phyloP scores from a whole-genome alignment of 305 asterid genomes.

The Solanum hybrid region DNA sequence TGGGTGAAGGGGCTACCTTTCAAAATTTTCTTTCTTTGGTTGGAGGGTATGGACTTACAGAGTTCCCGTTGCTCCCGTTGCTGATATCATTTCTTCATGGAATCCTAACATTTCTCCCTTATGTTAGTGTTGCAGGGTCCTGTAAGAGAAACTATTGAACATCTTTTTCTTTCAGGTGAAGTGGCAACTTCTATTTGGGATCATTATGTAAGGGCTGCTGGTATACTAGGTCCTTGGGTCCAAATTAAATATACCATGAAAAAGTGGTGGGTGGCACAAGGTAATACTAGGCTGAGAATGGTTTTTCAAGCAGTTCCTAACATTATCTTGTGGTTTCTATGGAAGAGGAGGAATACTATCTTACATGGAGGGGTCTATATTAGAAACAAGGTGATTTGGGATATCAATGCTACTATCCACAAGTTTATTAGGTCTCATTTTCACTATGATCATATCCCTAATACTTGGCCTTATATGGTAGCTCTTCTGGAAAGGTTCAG shows the following conservation, averaged over 20 bases:
- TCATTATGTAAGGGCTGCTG: not conserved
- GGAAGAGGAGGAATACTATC: not conserved
- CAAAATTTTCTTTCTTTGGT: not conserved
- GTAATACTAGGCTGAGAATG: no score
- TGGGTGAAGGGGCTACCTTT: not conserved
- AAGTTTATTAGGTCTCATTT: not conserved
- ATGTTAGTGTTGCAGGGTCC: no score
- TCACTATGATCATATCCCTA: not conserved
- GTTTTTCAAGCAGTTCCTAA: not conserved
- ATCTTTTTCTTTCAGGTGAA: not conserved
- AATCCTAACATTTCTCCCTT: not conserved
- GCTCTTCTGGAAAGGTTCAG: not conserved
- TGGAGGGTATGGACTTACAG: not conserved
- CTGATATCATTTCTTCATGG: not conserved
- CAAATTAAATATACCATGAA: not conserved
- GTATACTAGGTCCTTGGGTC: not conserved
- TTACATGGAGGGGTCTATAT: not conserved
- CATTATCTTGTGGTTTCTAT: not conserved
- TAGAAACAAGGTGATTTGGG: not conserved
- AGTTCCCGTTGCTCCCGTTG: not conserved
- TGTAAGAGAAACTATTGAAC: not conserved
- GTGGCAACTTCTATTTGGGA: not conserved
- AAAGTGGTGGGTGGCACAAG: not conserved
- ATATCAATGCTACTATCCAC: not conserved
- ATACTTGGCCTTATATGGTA: not conserved